These are phyloP conservation scores for Sclerotinia spermophila DNA, from an alignment of 2,329 filamentous ascomycete genomes.

Conservation along the genomic window DNA sequence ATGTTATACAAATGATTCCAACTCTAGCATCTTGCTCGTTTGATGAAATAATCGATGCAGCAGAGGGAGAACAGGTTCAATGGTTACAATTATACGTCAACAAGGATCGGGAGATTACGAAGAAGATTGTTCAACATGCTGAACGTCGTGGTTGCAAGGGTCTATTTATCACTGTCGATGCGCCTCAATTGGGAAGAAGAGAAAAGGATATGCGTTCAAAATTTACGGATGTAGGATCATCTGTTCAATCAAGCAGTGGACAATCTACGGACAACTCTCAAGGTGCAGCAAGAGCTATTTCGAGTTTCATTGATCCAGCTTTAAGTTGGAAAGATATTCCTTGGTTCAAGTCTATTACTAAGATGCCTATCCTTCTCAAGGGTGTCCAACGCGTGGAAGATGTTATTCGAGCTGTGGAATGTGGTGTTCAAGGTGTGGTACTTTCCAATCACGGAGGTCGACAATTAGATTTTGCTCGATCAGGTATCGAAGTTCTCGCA, in stretches of 20 bases:
- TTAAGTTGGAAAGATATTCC: conserved; percentile 91
- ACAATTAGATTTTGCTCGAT: conserved; percentile 88
- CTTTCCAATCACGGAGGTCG: conserved; percentile 94
- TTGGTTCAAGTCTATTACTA: conserved; percentile 87
- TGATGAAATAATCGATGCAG: conserved; percentile 92
- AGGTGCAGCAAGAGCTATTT: conserved; percentile 91
- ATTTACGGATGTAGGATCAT: conserved; percentile 77
- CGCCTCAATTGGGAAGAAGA: conserved; percentile 86
- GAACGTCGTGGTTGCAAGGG: conserved; percentile 89
- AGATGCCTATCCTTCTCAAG: conserved; percentile 94
- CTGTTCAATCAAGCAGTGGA: conserved; percentile 68
- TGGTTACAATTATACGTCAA: conserved; percentile 97
- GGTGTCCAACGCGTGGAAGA: conserved; percentile 96
- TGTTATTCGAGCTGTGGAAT: conserved; percentile 79
- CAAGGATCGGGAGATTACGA: conserved; percentile 87
- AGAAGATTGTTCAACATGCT: conserved; percentile 85
- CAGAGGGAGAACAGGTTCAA: conserved; percentile 75
- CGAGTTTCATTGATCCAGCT: conserved; percentile 92
- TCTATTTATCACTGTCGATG: conserved; percentile 97
- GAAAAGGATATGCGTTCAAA: conserved; percentile 98
- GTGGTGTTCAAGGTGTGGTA: conserved; percentile 82
- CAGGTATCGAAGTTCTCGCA: conserved; percentile 83
- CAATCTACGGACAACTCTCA: conserved; percentile 78
- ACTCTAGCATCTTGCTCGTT: conserved; percentile 96
- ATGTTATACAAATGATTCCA: conserved; percentile 97